phyloP scores from a whole-genome alignment of 495 filamentous ascomycete genomes.

The Achaetomiella virescens region DNA sequence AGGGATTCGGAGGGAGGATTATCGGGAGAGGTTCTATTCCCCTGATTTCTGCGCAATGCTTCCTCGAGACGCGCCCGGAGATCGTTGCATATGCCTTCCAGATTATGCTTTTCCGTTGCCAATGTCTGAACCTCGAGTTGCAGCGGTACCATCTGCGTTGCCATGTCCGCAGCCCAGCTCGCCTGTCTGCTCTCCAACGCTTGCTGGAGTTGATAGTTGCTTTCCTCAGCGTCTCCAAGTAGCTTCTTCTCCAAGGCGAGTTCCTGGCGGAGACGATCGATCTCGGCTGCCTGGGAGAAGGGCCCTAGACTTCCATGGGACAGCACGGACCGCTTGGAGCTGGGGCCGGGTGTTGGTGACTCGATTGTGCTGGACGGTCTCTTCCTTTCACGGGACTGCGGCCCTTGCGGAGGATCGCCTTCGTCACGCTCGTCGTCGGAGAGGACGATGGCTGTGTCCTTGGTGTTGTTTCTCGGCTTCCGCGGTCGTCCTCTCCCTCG shows the following conservation, averaged over 20 bases:
- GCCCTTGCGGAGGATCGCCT: background rate
- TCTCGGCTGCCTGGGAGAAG: background rate
- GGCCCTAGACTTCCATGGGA: background rate
- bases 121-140: background rate
- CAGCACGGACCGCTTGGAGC: background rate
- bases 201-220: background rate
- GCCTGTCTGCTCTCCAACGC: background rate
- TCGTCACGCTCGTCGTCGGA: background rate
- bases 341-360: background rate
- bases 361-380: background rate
- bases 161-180: background rate
- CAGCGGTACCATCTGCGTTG: background rate
- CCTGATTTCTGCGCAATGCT: background rate
- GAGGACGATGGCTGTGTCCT: conserved; percentile 6
- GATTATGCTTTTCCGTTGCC: background rate
- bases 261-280: background rate
- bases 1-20: no score
- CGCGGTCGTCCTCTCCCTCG: background rate
- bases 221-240: background rate
- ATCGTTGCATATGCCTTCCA: background rate
- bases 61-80: background rate
- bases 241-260: background rate
- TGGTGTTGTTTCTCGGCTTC: conserved; percentile 8
- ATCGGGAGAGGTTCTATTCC: background rate
- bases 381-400: background rate